A percentile compares a stretch with the other conserved stretches of the same genome.
Evolutionary conservation across 768 basidiomycete species (phyloP).

Genomic region (Cyclocybe aegerita): DNA sequence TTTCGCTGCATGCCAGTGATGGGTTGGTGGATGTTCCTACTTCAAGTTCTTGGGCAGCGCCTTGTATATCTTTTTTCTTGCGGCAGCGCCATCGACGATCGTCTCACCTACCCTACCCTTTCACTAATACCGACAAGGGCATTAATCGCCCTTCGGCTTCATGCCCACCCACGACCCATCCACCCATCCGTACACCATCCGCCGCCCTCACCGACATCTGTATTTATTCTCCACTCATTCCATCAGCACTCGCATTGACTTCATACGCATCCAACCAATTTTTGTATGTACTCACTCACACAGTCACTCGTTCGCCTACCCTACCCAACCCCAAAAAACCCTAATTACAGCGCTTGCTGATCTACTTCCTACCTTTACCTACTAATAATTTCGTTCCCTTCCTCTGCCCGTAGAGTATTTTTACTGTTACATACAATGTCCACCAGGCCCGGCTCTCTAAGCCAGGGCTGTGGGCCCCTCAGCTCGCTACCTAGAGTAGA

Average conservation of each 20-base stretch:
- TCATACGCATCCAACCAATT: slow-evolving; percentile 1
- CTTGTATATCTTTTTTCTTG: slow-evolving; percentile 13
- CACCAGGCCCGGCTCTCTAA: too few species aligned
- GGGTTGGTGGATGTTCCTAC: not conserved
- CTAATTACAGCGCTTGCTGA: not conserved
- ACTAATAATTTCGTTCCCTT: not conserved
- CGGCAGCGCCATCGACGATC: not conserved
- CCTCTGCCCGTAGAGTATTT: too few species aligned
- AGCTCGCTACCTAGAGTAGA: too few species aligned
- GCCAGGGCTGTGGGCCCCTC: too few species aligned
- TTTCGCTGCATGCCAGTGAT: too few species aligned
- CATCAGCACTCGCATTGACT: not conserved
- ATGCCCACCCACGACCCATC: not conserved
- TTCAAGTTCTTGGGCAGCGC: slow-evolving; percentile 11
- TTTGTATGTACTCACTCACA: slow-evolving; percentile 13
- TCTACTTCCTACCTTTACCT: not conserved
- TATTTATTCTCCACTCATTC: slow-evolving; percentile 6
- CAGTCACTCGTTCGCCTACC: not conserved
- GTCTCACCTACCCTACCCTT: slow-evolving; percentile 1
- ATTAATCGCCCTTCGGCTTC: not conserved
- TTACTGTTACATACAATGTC: too few species aligned
- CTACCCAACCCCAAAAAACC: not conserved
- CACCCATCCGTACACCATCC: slow-evolving; percentile 2
- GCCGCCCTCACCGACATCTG: slow-evolving; percentile 6
- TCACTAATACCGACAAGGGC: slow-evolving; percentile 4